Percentiles rank a stretch among this genome's conserved stretches.
Evolutionary conservation across 495 filamentous ascomycete species (phyloP).

Genomic region (Patellaria atrata): DNA sequence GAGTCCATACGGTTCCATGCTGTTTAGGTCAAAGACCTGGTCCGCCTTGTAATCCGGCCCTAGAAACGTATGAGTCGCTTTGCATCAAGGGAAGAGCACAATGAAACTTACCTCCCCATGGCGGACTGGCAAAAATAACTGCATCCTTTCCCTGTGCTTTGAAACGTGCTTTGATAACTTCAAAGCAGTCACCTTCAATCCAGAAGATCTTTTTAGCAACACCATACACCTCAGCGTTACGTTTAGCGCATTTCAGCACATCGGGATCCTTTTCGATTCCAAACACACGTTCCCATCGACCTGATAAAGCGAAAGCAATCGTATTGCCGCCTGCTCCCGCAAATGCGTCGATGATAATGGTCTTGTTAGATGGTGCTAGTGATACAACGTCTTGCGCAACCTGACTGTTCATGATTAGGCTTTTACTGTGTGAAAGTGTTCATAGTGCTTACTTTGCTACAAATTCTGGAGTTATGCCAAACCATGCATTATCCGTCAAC

Average conservation of each 20-base stretch:
- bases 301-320: conserved; percentile 78
- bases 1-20: conserved; percentile 78
- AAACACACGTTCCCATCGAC: conserved; percentile 65
- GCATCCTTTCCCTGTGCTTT: conserved; percentile 26
- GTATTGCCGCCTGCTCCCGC: conserved; percentile 83
- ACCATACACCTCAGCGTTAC: conserved; percentile 81
- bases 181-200: conserved; percentile 72
- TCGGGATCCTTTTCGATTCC: conserved; percentile 71
- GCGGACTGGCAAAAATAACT: conserved; percentile 78
- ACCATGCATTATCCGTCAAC: conserved; percentile 89
- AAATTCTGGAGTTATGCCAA: conserved; percentile 85
- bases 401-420: conserved; percentile 35
- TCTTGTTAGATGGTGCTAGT: conserved; percentile 36
- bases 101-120: conserved; percentile 64
- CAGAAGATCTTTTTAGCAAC: conserved; percentile 68
- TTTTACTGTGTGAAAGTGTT: neutral
- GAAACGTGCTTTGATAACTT: conserved; percentile 30
- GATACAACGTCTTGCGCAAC: conserved; percentile 60
- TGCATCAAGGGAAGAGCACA: neutral
- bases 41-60: conserved; percentile 66
- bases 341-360: conserved; percentile 69
- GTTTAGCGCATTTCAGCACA: conserved; percentile 73
- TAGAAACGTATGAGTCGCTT: conserved; percentile 17
- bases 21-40: conserved; percentile 66
- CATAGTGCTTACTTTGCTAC: conserved; percentile 54